Base-by-base conservation (phyloP, 441 rosid genomes). In the Macaranga tanarius region DNA sequence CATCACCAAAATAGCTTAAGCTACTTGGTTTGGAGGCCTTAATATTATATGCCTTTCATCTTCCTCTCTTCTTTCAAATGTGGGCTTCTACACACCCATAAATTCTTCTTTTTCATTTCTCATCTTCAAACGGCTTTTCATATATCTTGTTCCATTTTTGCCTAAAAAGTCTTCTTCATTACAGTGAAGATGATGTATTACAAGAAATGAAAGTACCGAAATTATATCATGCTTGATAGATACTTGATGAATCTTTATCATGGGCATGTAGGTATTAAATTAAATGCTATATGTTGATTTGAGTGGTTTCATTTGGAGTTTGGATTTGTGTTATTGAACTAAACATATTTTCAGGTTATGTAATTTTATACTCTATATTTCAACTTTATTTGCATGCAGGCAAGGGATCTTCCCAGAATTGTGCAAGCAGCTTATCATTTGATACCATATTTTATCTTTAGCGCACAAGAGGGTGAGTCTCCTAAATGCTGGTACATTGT, bases 401-500 rank as follows among this genome's bases (percentile, higher is more conserved):
- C 99, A 31, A 87, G 99, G 86, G 98, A 95, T 86, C 91, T 92
- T 75, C 84, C 97, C 7, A 91, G 79, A 83, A 65, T 87, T 79
- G 86, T 92, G 74, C 99, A 90, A 82, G 90, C 91, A 76, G 92
- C 76, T 2, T 95, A 95, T 83, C 88, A 81, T 13, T 80, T 92
- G 31, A 85, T 95, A 79, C 99, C 97, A 2, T 95, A 95, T 78
- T 95, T 95, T 69, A 86, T 92, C 84, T 91, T 92, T 74, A 89
- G 82, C 79, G 82, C 98, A 31, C 92, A 89, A 82, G 99, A 95
- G 87, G 99, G 95, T 85, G 64, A 73, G 87, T 77, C 50, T 61
- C 66, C 57, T 64, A 61, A 63, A 40, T 63, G 26, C 64, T 60
- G 12, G 54, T 57, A 60, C 19, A 62, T 48, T 40, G 42, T 62